A percentile compares a stretch with the other conserved stretches of the same genome.
phyloP scores from a whole-genome alignment of 495 filamentous ascomycete genomes.

The Neurospora sp. region DNA sequence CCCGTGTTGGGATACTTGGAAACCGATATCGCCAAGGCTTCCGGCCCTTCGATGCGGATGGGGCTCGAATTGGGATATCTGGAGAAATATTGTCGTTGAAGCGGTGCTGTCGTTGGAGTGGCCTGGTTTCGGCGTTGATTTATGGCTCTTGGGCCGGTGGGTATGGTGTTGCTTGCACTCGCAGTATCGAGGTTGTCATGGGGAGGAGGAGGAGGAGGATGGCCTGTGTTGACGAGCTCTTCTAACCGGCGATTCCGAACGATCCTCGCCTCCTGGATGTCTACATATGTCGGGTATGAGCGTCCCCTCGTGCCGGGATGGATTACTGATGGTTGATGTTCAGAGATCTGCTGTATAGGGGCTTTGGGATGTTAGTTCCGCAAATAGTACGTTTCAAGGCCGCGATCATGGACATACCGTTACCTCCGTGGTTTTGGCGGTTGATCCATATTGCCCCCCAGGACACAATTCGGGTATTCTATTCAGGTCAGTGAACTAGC shows the following conservation, averaged over 20 bases:
- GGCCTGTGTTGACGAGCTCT: not conserved
- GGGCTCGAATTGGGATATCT: not conserved
- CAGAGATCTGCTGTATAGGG: not conserved
- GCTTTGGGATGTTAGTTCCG: not conserved
- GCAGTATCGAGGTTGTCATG: not conserved
- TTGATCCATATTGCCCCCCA: not conserved
- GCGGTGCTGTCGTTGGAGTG: not conserved
- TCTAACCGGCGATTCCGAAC: not conserved
- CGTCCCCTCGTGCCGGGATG: not conserved
- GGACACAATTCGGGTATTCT: not conserved
- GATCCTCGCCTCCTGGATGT: not conserved
- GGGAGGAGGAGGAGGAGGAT: not conserved
- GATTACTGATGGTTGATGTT: not conserved
- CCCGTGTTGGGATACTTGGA: not conserved
- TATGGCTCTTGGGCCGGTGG: not conserved
- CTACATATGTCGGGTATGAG: not conserved
- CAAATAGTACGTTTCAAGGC: not conserved
- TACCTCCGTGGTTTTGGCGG: not conserved
- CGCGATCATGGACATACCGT: not conserved
- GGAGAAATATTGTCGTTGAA: not conserved
- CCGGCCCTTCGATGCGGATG: not conserved
- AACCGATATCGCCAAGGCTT: too few species aligned
- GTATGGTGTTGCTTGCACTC: not conserved
- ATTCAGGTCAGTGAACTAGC: not conserved
- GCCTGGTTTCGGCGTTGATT: not conserved